These are phyloP conservation scores for Samsoniella hepiali DNA, from an alignment of 2,329 filamentous ascomycete species.

Conservation along the genomic window DNA sequence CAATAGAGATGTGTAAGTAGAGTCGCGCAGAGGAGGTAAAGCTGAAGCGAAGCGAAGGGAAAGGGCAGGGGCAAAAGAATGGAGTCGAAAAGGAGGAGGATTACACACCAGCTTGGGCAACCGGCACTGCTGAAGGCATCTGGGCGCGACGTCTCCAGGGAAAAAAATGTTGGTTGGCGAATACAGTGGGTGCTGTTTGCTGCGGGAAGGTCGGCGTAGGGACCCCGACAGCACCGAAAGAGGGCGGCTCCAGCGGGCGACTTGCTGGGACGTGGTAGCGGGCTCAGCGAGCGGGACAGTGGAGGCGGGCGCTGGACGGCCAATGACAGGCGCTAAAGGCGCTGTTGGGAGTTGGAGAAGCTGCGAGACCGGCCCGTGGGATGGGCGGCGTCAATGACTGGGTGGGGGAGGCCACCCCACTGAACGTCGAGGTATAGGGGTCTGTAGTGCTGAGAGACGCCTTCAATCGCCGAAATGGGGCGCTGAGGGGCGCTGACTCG, in stretches of 20 bases:
- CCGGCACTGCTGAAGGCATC: constrained; percentile 16
- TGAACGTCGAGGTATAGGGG: neutral
- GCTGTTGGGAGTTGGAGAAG: neutral
- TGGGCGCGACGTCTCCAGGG: neutral
- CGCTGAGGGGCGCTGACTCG: constrained; percentile 13
- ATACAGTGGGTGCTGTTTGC: neutral
- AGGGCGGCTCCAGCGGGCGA: neutral
- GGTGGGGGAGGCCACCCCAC: neutral
- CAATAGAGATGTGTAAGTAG: constrained; percentile 10
- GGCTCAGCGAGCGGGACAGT: neutral
- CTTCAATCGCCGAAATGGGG: neutral
- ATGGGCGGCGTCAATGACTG: neutral
- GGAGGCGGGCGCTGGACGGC: neutral
- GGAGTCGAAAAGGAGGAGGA: neutral
- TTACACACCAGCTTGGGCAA: constrained; percentile 18
- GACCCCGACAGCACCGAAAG: constrained; percentile 6
- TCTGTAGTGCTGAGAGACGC: neutral
- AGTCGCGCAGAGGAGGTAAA: constrained; percentile 8
- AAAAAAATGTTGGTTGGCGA: neutral
- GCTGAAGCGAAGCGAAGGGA: constrained; percentile 1
- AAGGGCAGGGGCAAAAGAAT: neutral
- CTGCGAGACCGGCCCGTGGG: constrained; percentile 17
- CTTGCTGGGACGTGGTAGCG: neutral
- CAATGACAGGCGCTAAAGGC: neutral
- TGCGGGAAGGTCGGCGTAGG: constrained; percentile 4